phyloP scores from a whole-genome alignment of 2,329 filamentous ascomycete genomes.

The Knoxdaviesia proteae region DNA sequence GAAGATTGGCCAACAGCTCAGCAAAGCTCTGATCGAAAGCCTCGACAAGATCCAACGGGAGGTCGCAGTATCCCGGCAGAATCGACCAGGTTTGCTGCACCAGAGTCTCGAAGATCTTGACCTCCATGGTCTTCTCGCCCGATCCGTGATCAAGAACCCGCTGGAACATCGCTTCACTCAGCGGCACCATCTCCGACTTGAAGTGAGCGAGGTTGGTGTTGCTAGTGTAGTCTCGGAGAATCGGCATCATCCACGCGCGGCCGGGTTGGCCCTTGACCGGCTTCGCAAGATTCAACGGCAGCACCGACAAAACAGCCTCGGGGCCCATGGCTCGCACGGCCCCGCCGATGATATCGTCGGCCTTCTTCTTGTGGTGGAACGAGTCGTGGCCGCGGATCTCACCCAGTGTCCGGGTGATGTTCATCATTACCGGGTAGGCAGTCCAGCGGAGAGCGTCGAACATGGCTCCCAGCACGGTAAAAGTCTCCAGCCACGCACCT shows the following conservation, averaged over 20 bases:
- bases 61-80: slow-evolving; percentile 82
- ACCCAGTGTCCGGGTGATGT: slow-evolving; percentile 59
- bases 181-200: slow-evolving; percentile 62
- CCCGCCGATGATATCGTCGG: slow-evolving; percentile 72
- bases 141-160: slow-evolving; percentile 63
- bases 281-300: slow-evolving; percentile 70
- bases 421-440: slow-evolving; percentile 55
- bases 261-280: slow-evolving; percentile 61
- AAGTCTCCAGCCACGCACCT: slow-evolving; percentile 84
- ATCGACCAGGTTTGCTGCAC: slow-evolving; percentile 91
- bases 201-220: slow-evolving; percentile 82
- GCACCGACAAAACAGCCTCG: slow-evolving; percentile 56
- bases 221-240: slow-evolving; percentile 72
- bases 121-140: slow-evolving; percentile 78
- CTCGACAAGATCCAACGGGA: slow-evolving; percentile 57
- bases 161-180: slow-evolving; percentile 82
- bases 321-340: slow-evolving; percentile 83
- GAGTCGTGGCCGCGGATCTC: slow-evolving; percentile 74
- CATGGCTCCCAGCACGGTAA: slow-evolving; percentile 69
- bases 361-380: slow-evolving; percentile 86
- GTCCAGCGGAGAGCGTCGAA: slow-evolving; percentile 77
- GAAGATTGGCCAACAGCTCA: slow-evolving; percentile 71
- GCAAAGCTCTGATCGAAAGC: slow-evolving; percentile 78
- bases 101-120: slow-evolving; percentile 94
- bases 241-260: slow-evolving; percentile 82